Evolutionary conservation across 352 stramenopile genomes (phyloP).

Genomic region (Phytophthora citricola): DNA sequence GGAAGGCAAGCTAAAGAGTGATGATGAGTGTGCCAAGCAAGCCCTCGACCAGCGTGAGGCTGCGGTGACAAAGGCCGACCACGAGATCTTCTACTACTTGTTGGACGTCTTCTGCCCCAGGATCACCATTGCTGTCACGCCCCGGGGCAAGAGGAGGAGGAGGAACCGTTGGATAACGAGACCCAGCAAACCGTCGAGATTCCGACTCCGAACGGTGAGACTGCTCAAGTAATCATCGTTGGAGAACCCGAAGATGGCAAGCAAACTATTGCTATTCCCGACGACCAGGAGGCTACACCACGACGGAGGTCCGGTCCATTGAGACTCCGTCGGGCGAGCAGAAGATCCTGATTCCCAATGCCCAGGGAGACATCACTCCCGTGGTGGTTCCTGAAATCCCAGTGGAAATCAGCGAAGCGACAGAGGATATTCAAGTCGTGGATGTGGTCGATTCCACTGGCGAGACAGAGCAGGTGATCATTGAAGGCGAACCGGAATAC

Average conservation of each 20-base stretch:
- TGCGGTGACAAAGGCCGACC: slow-evolving; percentile 6
- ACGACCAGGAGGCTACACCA: slow-evolving; percentile 20
- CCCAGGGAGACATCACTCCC: slow-evolving; percentile 24
- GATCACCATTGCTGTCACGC: slow-evolving; percentile 22
- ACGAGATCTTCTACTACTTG: slow-evolving; percentile 34
- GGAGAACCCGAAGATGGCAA: slow-evolving; percentile 19
- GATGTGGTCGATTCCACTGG: slow-evolving; percentile 17
- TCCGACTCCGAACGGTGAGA: slow-evolving; percentile 18
- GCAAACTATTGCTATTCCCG: slow-evolving; percentile 24
- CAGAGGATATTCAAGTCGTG: slow-evolving; percentile 16
- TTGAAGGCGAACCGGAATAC: slow-evolving; percentile 16
- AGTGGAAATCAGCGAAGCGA: slow-evolving; percentile 1
- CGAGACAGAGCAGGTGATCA: slow-evolving; percentile 27
- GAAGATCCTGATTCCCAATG: slow-evolving; percentile 34
- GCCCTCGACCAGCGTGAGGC: slow-evolving; percentile 13
- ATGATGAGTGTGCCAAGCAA: slow-evolving; percentile 21
- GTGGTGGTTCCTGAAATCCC: slow-evolving; percentile 22
- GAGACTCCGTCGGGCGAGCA: slow-evolving; percentile 27
- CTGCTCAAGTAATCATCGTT: slow-evolving; percentile 20
- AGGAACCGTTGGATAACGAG: background rate
- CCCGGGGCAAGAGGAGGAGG: slow-evolving; percentile 12
- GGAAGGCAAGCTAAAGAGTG: slow-evolving; percentile 26
- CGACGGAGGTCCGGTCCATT: slow-evolving; percentile 23
- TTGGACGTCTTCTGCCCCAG: slow-evolving; percentile 29
- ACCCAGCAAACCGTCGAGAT: slow-evolving; percentile 27